A percentile compares a stretch with the other conserved stretches of the same genome.
Conservation (phyloP, 73 alveolate species). For the Durusdinium trenchii region DNA sequence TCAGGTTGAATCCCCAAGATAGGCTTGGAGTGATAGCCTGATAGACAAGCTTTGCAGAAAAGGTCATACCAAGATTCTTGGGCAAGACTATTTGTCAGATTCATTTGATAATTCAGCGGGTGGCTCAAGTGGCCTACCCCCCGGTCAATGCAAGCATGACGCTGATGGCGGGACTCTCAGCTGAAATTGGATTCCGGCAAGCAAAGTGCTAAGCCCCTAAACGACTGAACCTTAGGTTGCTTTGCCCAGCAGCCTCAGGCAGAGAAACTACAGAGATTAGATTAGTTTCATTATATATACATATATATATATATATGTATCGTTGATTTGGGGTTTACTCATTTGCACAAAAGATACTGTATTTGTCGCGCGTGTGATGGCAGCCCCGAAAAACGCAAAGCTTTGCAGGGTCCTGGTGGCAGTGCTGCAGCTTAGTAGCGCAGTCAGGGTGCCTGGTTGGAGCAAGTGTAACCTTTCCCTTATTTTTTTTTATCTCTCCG, state of each 20-base stretch:
- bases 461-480: background rate
- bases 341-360: background rate
- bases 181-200: background rate
- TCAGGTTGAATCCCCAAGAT: no score
- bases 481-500: background rate
- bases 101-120: no score
- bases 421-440: conserved; percentile 42
- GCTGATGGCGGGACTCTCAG: conserved; percentile 74
- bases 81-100: no score
- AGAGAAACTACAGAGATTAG: background rate
- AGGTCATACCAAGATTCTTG: no score
- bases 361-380: background rate
- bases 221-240: background rate
- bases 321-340: no score
- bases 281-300: background rate
- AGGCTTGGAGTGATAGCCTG: no score
- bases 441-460: conserved; percentile 33
- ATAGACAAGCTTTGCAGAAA: no score
- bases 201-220: background rate
- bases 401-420: background rate
- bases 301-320: no score
- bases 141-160: conserved; percentile 94
- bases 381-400: background rate
- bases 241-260: conserved; percentile 54
- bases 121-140: conserved; percentile 56